These are phyloP conservation scores for Petunia hybrid DNA, from an alignment of 305 asterid genomes.

Conservation along the genomic window DNA sequence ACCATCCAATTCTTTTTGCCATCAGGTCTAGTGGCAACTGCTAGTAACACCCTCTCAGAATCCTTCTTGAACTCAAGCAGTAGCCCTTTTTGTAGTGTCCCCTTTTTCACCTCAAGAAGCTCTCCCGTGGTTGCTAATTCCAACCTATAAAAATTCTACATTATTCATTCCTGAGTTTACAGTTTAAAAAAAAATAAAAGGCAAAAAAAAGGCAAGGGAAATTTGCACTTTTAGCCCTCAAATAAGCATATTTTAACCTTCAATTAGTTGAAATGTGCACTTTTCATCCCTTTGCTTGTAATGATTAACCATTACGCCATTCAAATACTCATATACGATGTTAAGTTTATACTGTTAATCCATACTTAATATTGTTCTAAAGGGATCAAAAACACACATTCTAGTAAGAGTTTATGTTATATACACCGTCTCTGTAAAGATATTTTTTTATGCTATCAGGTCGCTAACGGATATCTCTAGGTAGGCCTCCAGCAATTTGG, in stretches of 20 bases:
- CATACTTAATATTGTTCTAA: no score
- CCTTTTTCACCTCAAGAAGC: conserved; percentile 61
- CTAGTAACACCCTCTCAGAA: conserved; percentile 77
- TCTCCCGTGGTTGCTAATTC: conserved; percentile 66
- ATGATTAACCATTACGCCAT: no score
- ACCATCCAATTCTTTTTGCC: conserved; percentile 98
- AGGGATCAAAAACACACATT: neutral
- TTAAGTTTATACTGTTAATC: no score
- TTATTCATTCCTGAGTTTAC: neutral
- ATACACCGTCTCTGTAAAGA: neutral
- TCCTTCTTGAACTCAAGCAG: conserved; percentile 93
- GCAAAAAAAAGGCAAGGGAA: no score
- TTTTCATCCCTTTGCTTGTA: no score
- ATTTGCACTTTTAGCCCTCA: no score
- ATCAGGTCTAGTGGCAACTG: conserved; percentile 88
- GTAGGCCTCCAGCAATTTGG: no score
- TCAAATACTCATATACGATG: no score
- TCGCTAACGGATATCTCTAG: no score
- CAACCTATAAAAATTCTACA: conserved; percentile 54
- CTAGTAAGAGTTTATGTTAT: neutral
- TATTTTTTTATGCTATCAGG: no score
- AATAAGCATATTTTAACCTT: no score
- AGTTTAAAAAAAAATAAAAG: conserved; percentile 9
- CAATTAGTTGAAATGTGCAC: no score
- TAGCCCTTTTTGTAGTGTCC: conserved; percentile 68